Percentiles rank a stretch among this genome's conserved stretches.
Evolutionary conservation across 176 grass and related monocot species (phyloP).

Genomic region (Themeda triandra): DNA sequence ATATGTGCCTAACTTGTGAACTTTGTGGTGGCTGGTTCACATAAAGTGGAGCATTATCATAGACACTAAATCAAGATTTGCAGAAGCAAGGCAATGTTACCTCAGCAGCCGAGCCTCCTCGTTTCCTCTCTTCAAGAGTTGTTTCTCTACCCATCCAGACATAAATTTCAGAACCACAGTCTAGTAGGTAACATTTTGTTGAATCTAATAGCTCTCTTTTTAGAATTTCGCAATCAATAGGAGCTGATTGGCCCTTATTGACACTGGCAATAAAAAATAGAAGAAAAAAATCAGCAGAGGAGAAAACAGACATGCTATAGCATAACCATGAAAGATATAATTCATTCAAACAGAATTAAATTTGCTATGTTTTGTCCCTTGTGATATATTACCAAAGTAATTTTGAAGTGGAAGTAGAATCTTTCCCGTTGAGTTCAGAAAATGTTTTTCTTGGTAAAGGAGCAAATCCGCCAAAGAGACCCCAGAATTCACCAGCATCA

Average conservation of each 20-base stretch:
- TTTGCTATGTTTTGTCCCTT: background rate
- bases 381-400: slow-evolving; percentile 67
- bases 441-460: slow-evolving; percentile 85
- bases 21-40: background rate
- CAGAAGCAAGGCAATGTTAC: slow-evolving; percentile 41
- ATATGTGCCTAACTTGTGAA: background rate
- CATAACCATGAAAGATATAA: slow-evolving; percentile 1
- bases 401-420: slow-evolving; percentile 46
- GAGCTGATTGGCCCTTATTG: slow-evolving; percentile 66
- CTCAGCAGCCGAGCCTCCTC: slow-evolving; percentile 80
- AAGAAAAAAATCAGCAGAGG: slow-evolving; percentile 6
- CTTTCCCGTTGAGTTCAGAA: slow-evolving; percentile 70
- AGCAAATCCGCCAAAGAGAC: slow-evolving; percentile 90
- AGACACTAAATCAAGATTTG: slow-evolving; percentile 17
- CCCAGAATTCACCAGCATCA: slow-evolving; percentile 98
- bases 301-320: slow-evolving; percentile 14
- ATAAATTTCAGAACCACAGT: slow-evolving; percentile 85
- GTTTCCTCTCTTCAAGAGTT: slow-evolving; percentile 81
- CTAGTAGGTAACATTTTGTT: slow-evolving; percentile 85
- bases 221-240: slow-evolving; percentile 59
- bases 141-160: slow-evolving; percentile 97
- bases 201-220: slow-evolving; percentile 80
- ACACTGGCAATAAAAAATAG: slow-evolving; percentile 43
- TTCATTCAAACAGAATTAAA: background rate
- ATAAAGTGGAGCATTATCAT: background rate